These are phyloP conservation scores for Suillus ampliporus DNA, from an alignment of 768 basidiomycete species.

Conservation along the genomic window DNA sequence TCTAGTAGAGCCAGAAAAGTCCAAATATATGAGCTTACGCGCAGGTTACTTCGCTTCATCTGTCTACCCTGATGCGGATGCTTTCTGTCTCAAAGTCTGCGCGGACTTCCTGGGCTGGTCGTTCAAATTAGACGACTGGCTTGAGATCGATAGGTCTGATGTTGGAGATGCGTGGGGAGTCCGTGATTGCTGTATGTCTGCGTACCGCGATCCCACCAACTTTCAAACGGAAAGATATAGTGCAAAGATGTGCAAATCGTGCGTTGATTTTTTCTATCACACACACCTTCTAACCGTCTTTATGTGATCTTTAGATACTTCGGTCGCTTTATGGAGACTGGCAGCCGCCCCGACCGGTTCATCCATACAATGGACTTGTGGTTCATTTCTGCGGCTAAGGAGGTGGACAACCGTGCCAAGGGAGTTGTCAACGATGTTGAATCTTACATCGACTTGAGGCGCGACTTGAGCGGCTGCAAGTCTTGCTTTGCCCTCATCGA, in stretches of 20 bases:
- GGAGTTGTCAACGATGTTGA: slow-evolving; percentile 49
- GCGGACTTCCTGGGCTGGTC: slow-evolving; percentile 67
- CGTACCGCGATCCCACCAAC: slow-evolving; percentile 34
- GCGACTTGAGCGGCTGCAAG: slow-evolving; percentile 59
- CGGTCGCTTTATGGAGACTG: slow-evolving; percentile 40
- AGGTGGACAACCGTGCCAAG: slow-evolving; percentile 48
- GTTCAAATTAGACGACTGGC: slow-evolving; percentile 41
- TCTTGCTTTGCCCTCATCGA: slow-evolving; percentile 58
- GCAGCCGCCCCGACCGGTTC: slow-evolving; percentile 45
- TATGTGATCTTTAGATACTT: slow-evolving; percentile 38
- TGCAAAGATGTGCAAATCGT: slow-evolving; percentile 41
- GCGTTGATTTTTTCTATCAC: slow-evolving; percentile 16
- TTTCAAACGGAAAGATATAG: slow-evolving; percentile 30
- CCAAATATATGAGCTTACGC: slow-evolving; percentile 45
- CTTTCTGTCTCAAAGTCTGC: slow-evolving; percentile 64
- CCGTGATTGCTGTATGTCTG: slow-evolving; percentile 35
- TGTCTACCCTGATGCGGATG: slow-evolving; percentile 63
- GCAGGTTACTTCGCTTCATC: slow-evolving; percentile 64
- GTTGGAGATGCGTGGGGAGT: slow-evolving; percentile 34
- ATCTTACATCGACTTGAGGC: slow-evolving; percentile 57
- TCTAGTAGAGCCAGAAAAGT: slow-evolving; percentile 34
- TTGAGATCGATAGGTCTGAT: slow-evolving; percentile 23
- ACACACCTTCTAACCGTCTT: background rate
- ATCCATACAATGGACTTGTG: slow-evolving; percentile 47
- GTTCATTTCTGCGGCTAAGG: slow-evolving; percentile 46